These are phyloP conservation scores for Elsinoe perseae DNA, from an alignment of 2,329 filamentous ascomycete species.

Conservation along the genomic window DNA sequence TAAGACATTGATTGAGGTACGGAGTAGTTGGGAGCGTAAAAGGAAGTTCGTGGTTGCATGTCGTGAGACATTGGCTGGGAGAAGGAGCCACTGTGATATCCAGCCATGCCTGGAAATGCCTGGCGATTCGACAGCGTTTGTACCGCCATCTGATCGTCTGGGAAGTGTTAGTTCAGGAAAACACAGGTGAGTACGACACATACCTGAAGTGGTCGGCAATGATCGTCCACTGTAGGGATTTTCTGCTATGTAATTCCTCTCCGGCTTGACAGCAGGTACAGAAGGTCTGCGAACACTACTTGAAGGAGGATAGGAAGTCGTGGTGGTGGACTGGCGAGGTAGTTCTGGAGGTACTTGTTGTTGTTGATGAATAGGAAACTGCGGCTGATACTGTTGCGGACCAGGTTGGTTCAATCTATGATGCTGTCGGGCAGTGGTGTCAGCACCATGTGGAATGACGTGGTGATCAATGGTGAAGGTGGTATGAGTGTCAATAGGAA, in stretches of 20 bases:
- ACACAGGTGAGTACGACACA: neutral
- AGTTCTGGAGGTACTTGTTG: neutral
- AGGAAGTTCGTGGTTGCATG: constrained; percentile 2
- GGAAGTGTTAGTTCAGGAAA: neutral
- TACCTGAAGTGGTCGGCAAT: neutral
- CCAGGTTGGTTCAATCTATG: constrained; percentile 13
- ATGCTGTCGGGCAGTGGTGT: constrained; percentile 5
- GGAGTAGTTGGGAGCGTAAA: neutral
- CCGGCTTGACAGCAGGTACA: constrained; percentile 4
- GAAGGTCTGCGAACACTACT: neutral
- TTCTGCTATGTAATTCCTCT: neutral
- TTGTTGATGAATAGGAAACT: neutral
- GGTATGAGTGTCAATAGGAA: neutral
- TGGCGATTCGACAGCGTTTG: constrained; percentile 12
- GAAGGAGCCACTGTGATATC: neutral
- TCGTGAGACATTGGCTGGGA: constrained; percentile 4
- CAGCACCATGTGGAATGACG: neutral
- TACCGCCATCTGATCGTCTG: constrained; percentile 14
- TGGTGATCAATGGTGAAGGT: neutral
- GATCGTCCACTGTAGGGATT: neutral
- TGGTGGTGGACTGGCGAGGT: neutral
- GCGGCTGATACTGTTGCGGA: constrained; percentile 9
- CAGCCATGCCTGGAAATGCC: constrained; percentile 8
- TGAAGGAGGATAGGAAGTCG: neutral
- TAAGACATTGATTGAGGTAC: constrained; percentile 10